These are phyloP conservation scores for Russula sp. DNA, from an alignment of 768 basidiomycete species.

Conservation along the genomic window DNA sequence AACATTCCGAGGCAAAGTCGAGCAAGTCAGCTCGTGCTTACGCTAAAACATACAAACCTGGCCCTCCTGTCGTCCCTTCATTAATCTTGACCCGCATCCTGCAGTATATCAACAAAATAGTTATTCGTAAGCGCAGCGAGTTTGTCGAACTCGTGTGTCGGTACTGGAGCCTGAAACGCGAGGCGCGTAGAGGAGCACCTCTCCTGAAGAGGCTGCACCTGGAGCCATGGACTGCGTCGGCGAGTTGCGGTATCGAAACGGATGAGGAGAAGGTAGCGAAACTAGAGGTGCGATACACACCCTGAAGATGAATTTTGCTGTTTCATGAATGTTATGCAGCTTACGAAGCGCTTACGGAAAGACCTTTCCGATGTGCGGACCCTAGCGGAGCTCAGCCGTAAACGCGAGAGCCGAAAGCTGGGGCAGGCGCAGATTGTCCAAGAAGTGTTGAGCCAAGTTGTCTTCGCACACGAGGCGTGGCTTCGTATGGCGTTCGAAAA, in stretches of 20 bases:
- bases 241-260: constrained; percentile 58
- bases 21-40: constrained; percentile 88
- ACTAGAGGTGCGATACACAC: constrained; percentile 58
- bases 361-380: constrained; percentile 75
- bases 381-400: constrained; percentile 63
- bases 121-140: constrained; percentile 69
- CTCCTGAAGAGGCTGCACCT: constrained; percentile 88
- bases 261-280: constrained; percentile 82
- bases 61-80: constrained; percentile 87
- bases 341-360: constrained; percentile 59
- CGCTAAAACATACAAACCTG: constrained; percentile 87
- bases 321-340: constrained; percentile 37
- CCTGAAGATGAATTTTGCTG: neutral
- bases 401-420: constrained; percentile 81
- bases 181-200: constrained; percentile 90
- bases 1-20: constrained; percentile 43
- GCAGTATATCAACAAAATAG: constrained; percentile 67
- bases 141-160: constrained; percentile 76
- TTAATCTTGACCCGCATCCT: constrained; percentile 78
- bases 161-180: constrained; percentile 98
- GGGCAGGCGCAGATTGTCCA: constrained; percentile 65
- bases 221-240: constrained; percentile 93
- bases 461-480: constrained; percentile 64
- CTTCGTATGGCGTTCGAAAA: constrained; percentile 66
- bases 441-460: constrained; percentile 54